A percentile compares a stretch with the other conserved stretches of the same genome.
Conservation (phyloP, 306 rosid genomes). For the Abrus precatorius region DNA sequence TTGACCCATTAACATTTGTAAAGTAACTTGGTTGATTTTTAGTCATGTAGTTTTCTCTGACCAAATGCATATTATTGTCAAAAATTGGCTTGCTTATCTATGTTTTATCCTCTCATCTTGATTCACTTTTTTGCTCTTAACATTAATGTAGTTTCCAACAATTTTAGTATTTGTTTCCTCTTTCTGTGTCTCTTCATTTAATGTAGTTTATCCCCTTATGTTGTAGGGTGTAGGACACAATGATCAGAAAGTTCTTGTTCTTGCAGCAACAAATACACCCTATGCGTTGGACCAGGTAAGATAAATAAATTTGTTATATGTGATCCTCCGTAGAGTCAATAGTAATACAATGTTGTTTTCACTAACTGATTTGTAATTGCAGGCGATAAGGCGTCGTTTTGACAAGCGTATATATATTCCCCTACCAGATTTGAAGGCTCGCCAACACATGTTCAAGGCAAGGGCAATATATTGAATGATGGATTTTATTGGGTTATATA, state of each 20-base stretch:
- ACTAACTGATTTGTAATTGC: slow-evolving; percentile 54
- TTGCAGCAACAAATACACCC: slow-evolving; percentile 99
- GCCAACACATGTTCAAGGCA: slow-evolving; percentile 98
- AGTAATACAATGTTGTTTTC: slow-evolving; percentile 36
- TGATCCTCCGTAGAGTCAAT: slow-evolving; percentile 17
- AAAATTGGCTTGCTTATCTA: slow-evolving; percentile 1
- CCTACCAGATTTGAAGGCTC: slow-evolving; percentile 94
- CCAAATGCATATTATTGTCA: background rate
- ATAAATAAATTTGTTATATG: slow-evolving; percentile 16
- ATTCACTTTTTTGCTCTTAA: slow-evolving; percentile 19
- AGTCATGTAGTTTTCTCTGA: background rate
- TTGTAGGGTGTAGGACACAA: slow-evolving; percentile 91
- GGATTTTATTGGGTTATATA: slow-evolving; percentile 38
- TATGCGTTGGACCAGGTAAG: slow-evolving; percentile 96
- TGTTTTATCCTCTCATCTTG: slow-evolving; percentile 9
- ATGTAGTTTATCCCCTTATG: slow-evolving; percentile 38
- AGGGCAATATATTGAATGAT: slow-evolving; percentile 44
- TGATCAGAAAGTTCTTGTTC: slow-evolving; percentile 98
- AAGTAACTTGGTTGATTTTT: slow-evolving; percentile 12
- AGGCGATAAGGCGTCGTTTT: slow-evolving; percentile 98
- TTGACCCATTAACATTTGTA: background rate
- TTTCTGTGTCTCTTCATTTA: background rate
- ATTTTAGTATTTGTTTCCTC: background rate
- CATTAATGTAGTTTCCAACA: slow-evolving; percentile 17
- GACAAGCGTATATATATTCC: slow-evolving; percentile 99